Percentiles rank a stretch among this genome's conserved stretches.
Evolutionary conservation across 805 yeast species (phyloP).

Genomic region (Komagataella pseudopastoris): DNA sequence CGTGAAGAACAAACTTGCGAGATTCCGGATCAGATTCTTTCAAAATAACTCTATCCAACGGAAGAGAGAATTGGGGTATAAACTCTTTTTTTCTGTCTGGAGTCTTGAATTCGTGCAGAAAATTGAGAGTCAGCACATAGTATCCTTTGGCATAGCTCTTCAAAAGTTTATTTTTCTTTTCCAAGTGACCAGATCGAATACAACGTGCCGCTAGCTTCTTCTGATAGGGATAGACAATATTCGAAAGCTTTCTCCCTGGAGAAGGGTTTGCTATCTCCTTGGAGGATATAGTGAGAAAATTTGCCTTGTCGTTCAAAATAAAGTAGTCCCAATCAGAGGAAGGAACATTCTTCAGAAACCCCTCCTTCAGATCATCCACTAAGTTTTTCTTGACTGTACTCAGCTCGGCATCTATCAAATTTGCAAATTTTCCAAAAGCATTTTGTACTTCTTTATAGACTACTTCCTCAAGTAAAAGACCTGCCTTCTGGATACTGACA

Average conservation of each 20-base stretch:
- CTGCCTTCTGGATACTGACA: conserved; percentile 49
- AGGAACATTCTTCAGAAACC: conserved; percentile 43
- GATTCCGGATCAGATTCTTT: conserved; percentile 20
- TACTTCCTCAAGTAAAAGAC: conserved; percentile 50
- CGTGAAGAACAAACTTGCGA: conserved; percentile 21
- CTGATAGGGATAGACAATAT: conserved; percentile 39
- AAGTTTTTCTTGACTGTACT: conserved; percentile 31
- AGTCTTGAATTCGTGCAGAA: conserved; percentile 52
- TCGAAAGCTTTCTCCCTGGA: conserved; percentile 31
- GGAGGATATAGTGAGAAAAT: conserved; percentile 24
- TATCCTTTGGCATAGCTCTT: conserved; percentile 49
- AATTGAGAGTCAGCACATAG: conserved; percentile 56
- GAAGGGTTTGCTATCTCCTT: conserved; percentile 13
- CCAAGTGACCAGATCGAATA: conserved; percentile 45
- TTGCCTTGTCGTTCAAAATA: conserved; percentile 29
- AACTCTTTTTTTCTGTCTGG: conserved; percentile 41
- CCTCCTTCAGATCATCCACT: conserved; percentile 36
- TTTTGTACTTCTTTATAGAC: conserved; percentile 49
- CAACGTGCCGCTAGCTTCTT: conserved; percentile 35
- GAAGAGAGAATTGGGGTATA: conserved; percentile 22
- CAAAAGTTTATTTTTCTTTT: conserved; percentile 46
- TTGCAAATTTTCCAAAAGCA: conserved; percentile 36
- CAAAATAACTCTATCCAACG: conserved; percentile 20
- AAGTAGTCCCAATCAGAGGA: conserved; percentile 61
- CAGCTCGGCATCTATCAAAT: conserved; percentile 37